Evolutionary conservation across 192 early-diverging fungal genomes (phyloP), one percentile per base, ranked within the genome.

Genomic region (Podila verticillata): DNA sequence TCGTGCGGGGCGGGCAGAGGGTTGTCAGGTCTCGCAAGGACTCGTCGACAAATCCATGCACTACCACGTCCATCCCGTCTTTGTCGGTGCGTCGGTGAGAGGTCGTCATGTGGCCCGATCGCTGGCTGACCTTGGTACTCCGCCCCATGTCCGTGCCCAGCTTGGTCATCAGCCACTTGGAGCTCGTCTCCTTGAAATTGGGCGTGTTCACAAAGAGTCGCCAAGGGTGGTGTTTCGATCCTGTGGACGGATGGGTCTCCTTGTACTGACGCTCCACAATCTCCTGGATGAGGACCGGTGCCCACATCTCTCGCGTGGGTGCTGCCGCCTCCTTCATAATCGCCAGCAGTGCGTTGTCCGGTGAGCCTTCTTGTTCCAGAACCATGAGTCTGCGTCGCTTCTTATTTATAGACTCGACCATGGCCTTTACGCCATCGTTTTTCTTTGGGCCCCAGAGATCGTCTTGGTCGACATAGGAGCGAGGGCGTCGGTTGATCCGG

Each of bases 121-220:
- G 64, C 19, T 80, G 77, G 20, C 68, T 65, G 13, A 48, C 17
- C 35, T 61, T 65, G 30, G 66, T 72, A 2, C 61, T 24, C 24
- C 77, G 49, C 13, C 77, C 66, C 61, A 80, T 80, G 31, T 72
- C 70, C 2, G 67, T 32, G 5, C 70, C 77, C 10, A 80, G 28
- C 48, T 80, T 80, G 9, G 69, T 66, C 28, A 79, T 30, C 9
- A 79, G 65, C 75, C 75, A 79, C 39, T 79, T 79, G 4, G 75
- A 80, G 4, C 48, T 58, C n/a, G 22, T 72, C 9, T 68, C 69
- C 36, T 72, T 72, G 56, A 80, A 68, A 17, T 3, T 59, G 0
- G 77, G 77, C 19, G 56, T 59, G 26, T 72, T 68, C 17, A 80
- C 69, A 54, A 80, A 80, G 30, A 72, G 29, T 59, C 77, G 54